Base-by-base conservation (phyloP, 2,329 filamentous ascomycete species). In the Huntiella abstrusa region DNA sequence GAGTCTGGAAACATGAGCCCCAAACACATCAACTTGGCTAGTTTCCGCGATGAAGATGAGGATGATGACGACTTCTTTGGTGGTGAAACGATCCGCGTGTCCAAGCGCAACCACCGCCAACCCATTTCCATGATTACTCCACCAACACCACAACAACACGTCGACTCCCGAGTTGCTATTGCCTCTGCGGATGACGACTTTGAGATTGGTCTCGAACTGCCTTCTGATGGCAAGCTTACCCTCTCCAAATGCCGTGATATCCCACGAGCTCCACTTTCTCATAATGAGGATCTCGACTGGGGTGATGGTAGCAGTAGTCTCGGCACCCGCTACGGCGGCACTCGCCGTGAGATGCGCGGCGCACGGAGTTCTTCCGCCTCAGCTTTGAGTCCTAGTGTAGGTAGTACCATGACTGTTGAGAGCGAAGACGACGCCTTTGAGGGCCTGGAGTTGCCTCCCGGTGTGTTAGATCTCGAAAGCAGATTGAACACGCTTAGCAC, bases 381-480 rank as follows among this genome's bases (percentile, higher is more conserved):
- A 35, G 83, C 84, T 22, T 72, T 95, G 59, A 96, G 88, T 57
- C 88, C 91, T 11, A 96, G 87, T 59, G 73, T 93, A 47, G 83
- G 86, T 15, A 96, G 88, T 60, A 91, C 83, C 52, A 77, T 93
- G 54, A 94, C 86, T 1, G 73, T 76, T 7, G 91, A 95, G 64
- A 96, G 87, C 57, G 88, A 95, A 57, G 87, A 94, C 54, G 88
- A 96, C 60, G 81, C 83, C 5, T 73, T 96, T 50, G 83, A 91
- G 51, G 88, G 88, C n/a, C 70, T 98, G 11, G 68, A 94, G 15
- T 68, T 96, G 13, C 91, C 91, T 0, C 71, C 73, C 46, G 87
- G 86, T 1, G 84, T 84, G 15, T 68, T 98, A 45, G 79, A 94
- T 60, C 82, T 96, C 55, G 73, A 75, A 36, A 79, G 85, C 52